Conservation (phyloP, 2,329 filamentous ascomycete genomes). For the Cladophialophora immunda region DNA sequence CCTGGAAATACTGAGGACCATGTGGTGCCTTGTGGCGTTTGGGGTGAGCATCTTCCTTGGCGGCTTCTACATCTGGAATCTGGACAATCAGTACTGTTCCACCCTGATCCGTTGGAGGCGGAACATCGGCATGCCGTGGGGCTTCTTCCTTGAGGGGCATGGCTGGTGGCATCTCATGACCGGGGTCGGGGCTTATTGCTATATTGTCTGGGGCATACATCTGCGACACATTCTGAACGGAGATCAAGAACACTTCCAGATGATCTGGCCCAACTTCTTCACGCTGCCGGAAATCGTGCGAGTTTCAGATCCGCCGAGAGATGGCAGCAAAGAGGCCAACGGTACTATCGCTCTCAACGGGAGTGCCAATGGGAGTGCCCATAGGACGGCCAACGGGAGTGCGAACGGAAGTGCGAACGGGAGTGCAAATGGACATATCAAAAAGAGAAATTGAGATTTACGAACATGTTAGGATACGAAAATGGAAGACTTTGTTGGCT, state of each 20-base stretch:
- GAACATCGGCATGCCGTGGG: conserved; percentile 78
- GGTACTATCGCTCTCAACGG: background rate
- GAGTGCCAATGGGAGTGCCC: conserved; percentile 16
- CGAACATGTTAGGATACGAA: background rate
- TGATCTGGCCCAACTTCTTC: conserved; percentile 73
- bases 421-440: conserved; percentile 13
- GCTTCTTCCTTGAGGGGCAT: conserved; percentile 76
- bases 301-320: conserved; percentile 30
- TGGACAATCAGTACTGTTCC: conserved; percentile 80
- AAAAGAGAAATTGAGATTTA: conserved; percentile 13
- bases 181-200: conserved; percentile 81
- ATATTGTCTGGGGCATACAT: conserved; percentile 86
- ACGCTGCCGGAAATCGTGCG: conserved; percentile 63
- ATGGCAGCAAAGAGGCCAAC: conserved; percentile 1
- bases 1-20: conserved; percentile 66
- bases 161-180: conserved; percentile 85
- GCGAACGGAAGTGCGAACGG: background rate
- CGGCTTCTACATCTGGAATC: conserved; percentile 78
- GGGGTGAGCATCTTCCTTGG: conserved; percentile 76
- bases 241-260: conserved; percentile 73
- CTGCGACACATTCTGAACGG: conserved; percentile 78
- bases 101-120: conserved; percentile 72
- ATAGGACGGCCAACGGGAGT: background rate
- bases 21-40: conserved; percentile 78
- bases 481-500: background rate